These are phyloP conservation scores for Amniculicola lignicola DNA, from an alignment of 495 filamentous ascomycete species.

Conservation along the genomic window DNA sequence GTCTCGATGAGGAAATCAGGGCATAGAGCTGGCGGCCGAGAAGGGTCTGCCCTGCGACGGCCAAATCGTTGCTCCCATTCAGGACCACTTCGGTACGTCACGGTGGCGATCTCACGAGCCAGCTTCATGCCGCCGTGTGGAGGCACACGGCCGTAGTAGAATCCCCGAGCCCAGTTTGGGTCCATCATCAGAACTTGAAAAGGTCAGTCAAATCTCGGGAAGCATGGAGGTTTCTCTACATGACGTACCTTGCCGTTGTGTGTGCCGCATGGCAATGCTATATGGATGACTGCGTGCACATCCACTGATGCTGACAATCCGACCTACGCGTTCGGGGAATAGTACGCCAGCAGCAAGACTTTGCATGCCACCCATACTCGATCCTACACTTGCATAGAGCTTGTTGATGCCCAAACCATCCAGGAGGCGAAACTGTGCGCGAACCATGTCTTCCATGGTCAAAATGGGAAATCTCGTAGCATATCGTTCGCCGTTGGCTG, in stretches of 20 bases:
- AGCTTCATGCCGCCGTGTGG: slow-evolving; percentile 98
- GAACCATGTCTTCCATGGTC: slow-evolving; percentile 96
- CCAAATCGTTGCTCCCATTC: slow-evolving; percentile 98
- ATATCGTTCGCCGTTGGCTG: slow-evolving; percentile 81
- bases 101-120: slow-evolving; percentile 93
- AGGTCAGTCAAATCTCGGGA: slow-evolving; percentile 11
- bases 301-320: slow-evolving; percentile 85
- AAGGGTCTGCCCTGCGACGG: slow-evolving; percentile 78
- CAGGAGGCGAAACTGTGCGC: slow-evolving; percentile 87
- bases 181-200: slow-evolving; percentile 87
- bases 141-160: slow-evolving; percentile 86
- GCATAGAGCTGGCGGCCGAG: slow-evolving; percentile 83
- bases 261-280: slow-evolving; percentile 98
- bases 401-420: slow-evolving; percentile 74
- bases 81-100: slow-evolving; percentile 93
- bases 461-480: slow-evolving; percentile 96
- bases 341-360: slow-evolving; percentile 86
- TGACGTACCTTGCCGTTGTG: slow-evolving; percentile 69
- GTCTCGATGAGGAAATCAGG: slow-evolving; percentile 98
- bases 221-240: not conserved
- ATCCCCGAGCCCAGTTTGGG: slow-evolving; percentile 93
- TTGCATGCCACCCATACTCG: slow-evolving; percentile 99
- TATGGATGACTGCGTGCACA: slow-evolving; percentile 96
- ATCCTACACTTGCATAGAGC: slow-evolving; percentile 88
- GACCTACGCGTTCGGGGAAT: slow-evolving; percentile 74